Base-by-base conservation (phyloP, 768 basidiomycete species). In the Hericium rajendrae region DNA sequence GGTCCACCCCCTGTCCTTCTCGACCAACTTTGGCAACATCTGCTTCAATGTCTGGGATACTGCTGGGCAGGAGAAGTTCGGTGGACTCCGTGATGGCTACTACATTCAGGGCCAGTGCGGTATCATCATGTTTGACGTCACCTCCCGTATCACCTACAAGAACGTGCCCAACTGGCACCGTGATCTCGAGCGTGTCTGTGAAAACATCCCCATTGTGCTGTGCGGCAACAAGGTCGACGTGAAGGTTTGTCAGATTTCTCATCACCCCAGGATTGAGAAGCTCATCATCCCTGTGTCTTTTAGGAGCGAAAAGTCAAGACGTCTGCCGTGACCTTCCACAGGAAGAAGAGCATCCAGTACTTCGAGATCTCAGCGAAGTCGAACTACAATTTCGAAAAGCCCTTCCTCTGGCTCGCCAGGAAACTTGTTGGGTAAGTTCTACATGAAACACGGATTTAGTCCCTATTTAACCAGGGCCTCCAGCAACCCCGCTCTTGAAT, bases 21-120 rank as follows among this genome's bases (percentile, higher is more conserved):
- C 89, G 65, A 99, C 97, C 80, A 98, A 98, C 84, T 98, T 89
- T 67, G 97, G 97, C 66, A 95, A 88, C 41, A 93, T 99, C 78
- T 90, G 90, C 78, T 99, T 99, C 84, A 98, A 98, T 71, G 95
- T 97, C 55, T 99, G 97, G 97, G 97, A 99, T 73, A 99, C 97
- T 37, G 97, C 97, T 55, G 97, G 97, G 48, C 97, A 99, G 79
- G 97, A 99, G 77, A 99, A 98, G 78, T 99, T 99, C 65, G 97
- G 95, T 77, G 94, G 94, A 69, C 88, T 97, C 61, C 90, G 94
- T 62, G 94, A 97, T 74, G 94, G 94, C 49, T 94, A 92, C 74
- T 92, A 92, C 74, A 92, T 93, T 71, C 91, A 94, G 75, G 94
- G 94, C 66, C 97, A 99, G 74, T 98, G 94, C 69, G 97, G 97